These are phyloP conservation scores for Ramaria sp. DNA, from an alignment of 768 basidiomycete species.

Conservation along the genomic window DNA sequence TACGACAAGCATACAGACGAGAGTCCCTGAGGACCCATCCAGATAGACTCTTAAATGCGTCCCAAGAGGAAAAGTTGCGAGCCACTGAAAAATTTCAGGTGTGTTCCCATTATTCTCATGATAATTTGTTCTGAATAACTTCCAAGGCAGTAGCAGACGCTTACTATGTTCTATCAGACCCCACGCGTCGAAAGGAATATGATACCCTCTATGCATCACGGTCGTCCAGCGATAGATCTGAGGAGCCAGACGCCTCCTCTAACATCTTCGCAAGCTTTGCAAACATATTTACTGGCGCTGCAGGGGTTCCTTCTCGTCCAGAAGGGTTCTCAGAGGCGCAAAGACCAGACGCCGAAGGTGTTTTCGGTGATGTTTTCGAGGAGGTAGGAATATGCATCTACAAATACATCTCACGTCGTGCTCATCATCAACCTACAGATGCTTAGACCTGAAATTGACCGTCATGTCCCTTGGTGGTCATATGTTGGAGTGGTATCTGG, in stretches of 20 bases:
- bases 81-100: conserved; percentile 87
- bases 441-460: conserved; percentile 71
- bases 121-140: conserved; percentile 2
- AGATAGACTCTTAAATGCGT: conserved; percentile 65
- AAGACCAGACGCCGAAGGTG: conserved; percentile 65
- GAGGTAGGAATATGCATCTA: conserved; percentile 40
- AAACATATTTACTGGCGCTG: conserved; percentile 46
- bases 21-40: conserved; percentile 87
- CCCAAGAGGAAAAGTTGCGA: conserved; percentile 51
- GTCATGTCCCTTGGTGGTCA: conserved; percentile 61
- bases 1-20: conserved; percentile 68
- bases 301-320: conserved; percentile 14
- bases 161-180: conserved; percentile 85
- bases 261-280: conserved; percentile 73
- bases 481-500: conserved; percentile 65
- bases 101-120: conserved; percentile 7
- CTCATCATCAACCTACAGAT: conserved; percentile 32
- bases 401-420: not conserved
- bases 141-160: conserved; percentile 79
- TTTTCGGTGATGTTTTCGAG: conserved; percentile 87
- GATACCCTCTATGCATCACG: conserved; percentile 54
- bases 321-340: conserved; percentile 22
- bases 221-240: conserved; percentile 36
- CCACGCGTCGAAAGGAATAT: conserved; percentile 60
- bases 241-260: conserved; percentile 55